Evolutionary conservation across 2,329 filamentous ascomycete species (phyloP).

Genomic region (Torrubiellomyces zombiae): DNA sequence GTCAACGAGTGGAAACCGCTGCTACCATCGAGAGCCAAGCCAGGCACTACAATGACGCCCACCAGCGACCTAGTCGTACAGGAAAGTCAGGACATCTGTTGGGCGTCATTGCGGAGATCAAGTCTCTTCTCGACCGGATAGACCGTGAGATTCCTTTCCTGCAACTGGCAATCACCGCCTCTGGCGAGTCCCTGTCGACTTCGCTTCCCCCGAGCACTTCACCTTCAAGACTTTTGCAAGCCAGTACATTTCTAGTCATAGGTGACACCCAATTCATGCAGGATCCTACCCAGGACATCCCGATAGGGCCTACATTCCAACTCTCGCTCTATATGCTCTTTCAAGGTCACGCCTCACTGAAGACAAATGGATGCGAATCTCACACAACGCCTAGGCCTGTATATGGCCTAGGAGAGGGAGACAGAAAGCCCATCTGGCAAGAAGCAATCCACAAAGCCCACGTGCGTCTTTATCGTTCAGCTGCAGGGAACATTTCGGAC

Average conservation of each 20-base stretch:
- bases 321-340: slow-evolving; percentile 94
- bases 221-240: slow-evolving; percentile 77
- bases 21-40: slow-evolving; percentile 34
- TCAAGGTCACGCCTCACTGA: slow-evolving; percentile 46
- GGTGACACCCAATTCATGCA: slow-evolving; percentile 71
- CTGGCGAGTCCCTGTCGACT: slow-evolving; percentile 71
- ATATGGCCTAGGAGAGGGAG: slow-evolving; percentile 19
- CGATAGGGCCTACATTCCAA: slow-evolving; percentile 76
- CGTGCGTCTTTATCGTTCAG: slow-evolving; percentile 58
- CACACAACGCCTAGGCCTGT: background rate
- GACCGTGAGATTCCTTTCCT: slow-evolving; percentile 85
- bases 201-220: slow-evolving; percentile 70
- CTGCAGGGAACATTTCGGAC: too few relatives aligned
- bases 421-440: slow-evolving; percentile 67
- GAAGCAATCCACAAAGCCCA: slow-evolving; percentile 89
- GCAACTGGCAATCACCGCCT: slow-evolving; percentile 86
- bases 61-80: too few relatives aligned
- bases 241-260: slow-evolving; percentile 76
- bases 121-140: slow-evolving; percentile 56
- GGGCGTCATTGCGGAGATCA: slow-evolving; percentile 59
- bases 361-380: background rate
- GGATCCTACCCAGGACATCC: slow-evolving; percentile 45
- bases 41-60: slow-evolving; percentile 29
- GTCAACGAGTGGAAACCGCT: slow-evolving; percentile 54
- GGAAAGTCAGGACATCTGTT: too few relatives aligned